Base-by-base conservation (phyloP, 441 rosid species). In the Caryocar brasiliense region DNA sequence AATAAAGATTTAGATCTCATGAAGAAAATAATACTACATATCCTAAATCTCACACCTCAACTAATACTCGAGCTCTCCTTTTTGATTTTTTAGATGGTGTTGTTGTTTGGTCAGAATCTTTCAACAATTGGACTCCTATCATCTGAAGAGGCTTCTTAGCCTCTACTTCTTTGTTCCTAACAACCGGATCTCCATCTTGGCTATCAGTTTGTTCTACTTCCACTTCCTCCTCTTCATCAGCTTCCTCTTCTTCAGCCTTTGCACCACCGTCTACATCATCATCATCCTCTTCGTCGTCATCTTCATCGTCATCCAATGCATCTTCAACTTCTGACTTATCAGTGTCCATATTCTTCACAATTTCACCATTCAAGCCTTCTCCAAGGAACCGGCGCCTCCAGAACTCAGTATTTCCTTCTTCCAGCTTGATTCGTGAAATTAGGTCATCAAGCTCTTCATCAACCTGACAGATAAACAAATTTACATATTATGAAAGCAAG, bases 341-440 rank as follows among this genome's bases (percentile, higher is more conserved):
- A 39, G 39, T 61, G 15, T 82, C 86, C 20, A 59, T 43, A 30
- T 74, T 59, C 42, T 84, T 76, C 59, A 62, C 81, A 47, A 66
- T 61, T 53, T 72, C 61, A 64, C 54, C 68, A 62, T 67, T 65
- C 58, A 84, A 65, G 54, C 86, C 89, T 73, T 91, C 95, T 56
- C 88, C 93, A 58, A 87, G 86, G 66, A 87, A 91, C 7, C 98
- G 81, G 28, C 83, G 85, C 67, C 73, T 87, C 98, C 98, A 87
- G 58, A 91, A 87, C 64, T 91, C 98, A 3, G 96, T 87, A 70
- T 91, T 76, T 68, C 98, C 96, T 81, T 91, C 96, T 51, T 91
- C 68, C 67, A 91, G 75, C 73, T 77, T 77, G 64, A 91, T 83
- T 41, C 89, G 78, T 42, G 79, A 81, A 67, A 91, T 91, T 60